These are phyloP conservation scores for Ustilago trichophora DNA, from an alignment of 1,284 basidiomycete genomes.

Conservation along the genomic window DNA sequence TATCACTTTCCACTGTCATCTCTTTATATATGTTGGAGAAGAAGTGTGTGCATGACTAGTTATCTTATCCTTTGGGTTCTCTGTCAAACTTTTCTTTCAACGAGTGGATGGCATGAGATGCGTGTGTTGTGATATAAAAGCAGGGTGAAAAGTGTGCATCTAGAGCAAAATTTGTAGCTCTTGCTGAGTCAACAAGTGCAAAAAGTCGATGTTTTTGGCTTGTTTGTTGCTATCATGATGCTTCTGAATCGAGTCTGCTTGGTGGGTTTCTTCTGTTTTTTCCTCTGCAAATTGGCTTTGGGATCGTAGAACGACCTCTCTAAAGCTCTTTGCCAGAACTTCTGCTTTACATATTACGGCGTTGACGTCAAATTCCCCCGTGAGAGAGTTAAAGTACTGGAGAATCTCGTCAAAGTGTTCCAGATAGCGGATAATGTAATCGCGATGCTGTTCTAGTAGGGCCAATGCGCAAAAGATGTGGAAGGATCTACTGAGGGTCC, in stretches of 20 bases:
- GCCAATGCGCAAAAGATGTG: constrained; percentile 94
- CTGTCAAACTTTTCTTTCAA: background rate
- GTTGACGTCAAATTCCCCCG: constrained; percentile 38
- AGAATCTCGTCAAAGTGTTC: constrained; percentile 73
- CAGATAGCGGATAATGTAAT: constrained; percentile 90
- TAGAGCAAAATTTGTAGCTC: constrained; percentile 11
- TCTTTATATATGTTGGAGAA: too few relatives aligned
- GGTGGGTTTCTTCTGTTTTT: too few relatives aligned
- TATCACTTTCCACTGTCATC: too few relatives aligned
- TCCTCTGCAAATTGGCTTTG: too few relatives aligned
- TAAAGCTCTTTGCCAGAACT: constrained; percentile 35
- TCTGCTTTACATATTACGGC: constrained; percentile 41
- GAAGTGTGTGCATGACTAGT: background rate
- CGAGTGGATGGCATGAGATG: too few relatives aligned
- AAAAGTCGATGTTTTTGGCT: too few relatives aligned
- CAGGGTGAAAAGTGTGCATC: too few relatives aligned
- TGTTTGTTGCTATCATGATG: too few relatives aligned
- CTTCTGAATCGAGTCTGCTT: too few relatives aligned
- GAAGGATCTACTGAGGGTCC: constrained; percentile 71
- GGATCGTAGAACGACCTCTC: constrained; percentile 1
- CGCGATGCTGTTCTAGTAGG: constrained; percentile 89
- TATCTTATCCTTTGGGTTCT: too few relatives aligned
- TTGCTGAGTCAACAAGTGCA: constrained; percentile 5
- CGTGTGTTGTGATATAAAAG: too few relatives aligned
- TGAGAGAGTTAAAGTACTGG: constrained; percentile 52